These are phyloP conservation scores for Cryphonectria parasitica DNA, from an alignment of 2,329 filamentous ascomycete species.

Conservation along the genomic window DNA sequence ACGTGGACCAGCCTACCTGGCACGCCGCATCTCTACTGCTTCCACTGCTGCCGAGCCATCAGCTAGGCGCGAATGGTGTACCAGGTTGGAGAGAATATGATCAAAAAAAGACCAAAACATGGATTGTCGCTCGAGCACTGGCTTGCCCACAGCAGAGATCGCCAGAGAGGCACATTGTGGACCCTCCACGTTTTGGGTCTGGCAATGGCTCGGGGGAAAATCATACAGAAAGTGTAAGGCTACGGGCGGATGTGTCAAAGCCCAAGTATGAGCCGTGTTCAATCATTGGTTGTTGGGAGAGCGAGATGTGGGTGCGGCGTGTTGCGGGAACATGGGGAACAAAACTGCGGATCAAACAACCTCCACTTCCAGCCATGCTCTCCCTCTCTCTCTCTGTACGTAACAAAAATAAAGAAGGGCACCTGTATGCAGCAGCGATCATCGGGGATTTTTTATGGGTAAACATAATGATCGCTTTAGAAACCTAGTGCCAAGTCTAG, in stretches of 20 bases:
- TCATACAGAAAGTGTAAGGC: slow-evolving; percentile 23
- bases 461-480: not conserved
- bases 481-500: not conserved
- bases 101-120: slow-evolving; percentile 19
- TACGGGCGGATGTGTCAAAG: slow-evolving; percentile 2
- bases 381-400: not conserved
- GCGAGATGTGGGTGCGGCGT: slow-evolving; percentile 1
- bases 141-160: not conserved
- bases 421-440: not conserved
- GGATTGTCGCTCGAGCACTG: not conserved
- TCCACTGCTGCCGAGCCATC: slow-evolving; percentile 4
- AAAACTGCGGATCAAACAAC: slow-evolving; percentile 30
- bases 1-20: slow-evolving; percentile 14
- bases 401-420: not conserved
- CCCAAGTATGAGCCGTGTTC: slow-evolving; percentile 4
- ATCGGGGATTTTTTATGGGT: not conserved
- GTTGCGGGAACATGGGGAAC: slow-evolving; percentile 25
- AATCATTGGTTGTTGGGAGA: slow-evolving; percentile 14
- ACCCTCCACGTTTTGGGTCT: slow-evolving; percentile 15
- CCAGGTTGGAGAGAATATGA: not conserved
- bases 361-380: not conserved
- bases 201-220: slow-evolving; percentile 18
- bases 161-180: not conserved
- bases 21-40: slow-evolving; percentile 11
- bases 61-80: not conserved